These are phyloP conservation scores for Epichloe sibirici DNA, from an alignment of 2,329 filamentous ascomycete species.

Conservation along the genomic window DNA sequence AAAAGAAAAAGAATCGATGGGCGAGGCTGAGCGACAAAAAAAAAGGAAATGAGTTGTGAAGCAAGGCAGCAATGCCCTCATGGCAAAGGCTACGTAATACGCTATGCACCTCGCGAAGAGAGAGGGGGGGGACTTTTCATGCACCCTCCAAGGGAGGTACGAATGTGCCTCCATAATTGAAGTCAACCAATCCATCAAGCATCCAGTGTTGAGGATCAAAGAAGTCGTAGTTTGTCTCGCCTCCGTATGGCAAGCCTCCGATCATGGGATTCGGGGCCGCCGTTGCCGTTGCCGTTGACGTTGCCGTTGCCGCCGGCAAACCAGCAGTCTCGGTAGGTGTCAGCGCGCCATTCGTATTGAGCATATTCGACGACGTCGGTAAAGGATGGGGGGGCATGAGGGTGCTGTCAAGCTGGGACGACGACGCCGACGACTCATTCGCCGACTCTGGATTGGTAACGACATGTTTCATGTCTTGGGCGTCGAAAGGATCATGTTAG, in stretches of 20 bases:
- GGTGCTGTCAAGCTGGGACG: slow-evolving; percentile 51
- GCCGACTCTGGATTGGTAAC: slow-evolving; percentile 67
- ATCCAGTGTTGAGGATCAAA: slow-evolving; percentile 93
- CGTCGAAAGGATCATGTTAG: slow-evolving; percentile 1
- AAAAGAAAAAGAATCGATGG: neutral
- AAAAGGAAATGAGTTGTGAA: too few species aligned
- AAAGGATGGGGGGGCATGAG: slow-evolving; percentile 32
- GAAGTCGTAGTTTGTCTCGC: slow-evolving; percentile 66
- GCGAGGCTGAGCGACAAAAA: neutral
- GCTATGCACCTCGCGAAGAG: too few species aligned
- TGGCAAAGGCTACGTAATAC: neutral
- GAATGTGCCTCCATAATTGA: slow-evolving; percentile 52
- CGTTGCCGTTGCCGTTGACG: too few species aligned
- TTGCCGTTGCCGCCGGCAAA: slow-evolving; percentile 24
- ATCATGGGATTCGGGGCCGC: slow-evolving; percentile 32
- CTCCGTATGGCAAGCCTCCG: slow-evolving; percentile 41
- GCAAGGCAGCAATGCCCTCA: neutral
- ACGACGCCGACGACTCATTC: slow-evolving; percentile 59
- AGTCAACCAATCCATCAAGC: slow-evolving; percentile 72
- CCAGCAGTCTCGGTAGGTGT: slow-evolving; percentile 35
- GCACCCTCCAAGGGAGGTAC: slow-evolving; percentile 41
- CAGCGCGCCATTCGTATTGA: slow-evolving; percentile 38
- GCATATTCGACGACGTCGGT: slow-evolving; percentile 31
- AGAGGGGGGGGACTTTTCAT: slow-evolving; percentile 13
- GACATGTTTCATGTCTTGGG: slow-evolving; percentile 65